Evolutionary conservation across 345 rosid genomes (phyloP).

Genomic region (Crucihimalaya himalaica): DNA sequence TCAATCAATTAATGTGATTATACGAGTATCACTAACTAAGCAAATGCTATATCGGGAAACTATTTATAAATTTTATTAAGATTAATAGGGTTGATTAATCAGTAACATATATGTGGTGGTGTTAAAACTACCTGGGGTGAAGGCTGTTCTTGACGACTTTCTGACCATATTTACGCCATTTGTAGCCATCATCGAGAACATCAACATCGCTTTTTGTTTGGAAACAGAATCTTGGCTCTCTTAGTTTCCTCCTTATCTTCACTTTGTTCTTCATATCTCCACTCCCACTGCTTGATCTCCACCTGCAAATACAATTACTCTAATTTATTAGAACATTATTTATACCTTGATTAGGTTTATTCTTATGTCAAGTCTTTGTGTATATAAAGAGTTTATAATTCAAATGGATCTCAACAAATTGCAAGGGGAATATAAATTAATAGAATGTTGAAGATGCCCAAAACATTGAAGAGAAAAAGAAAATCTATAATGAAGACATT

Average conservation of each 20-base stretch:
- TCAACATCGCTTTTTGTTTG: slow-evolving; percentile 96
- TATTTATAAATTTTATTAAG: slow-evolving; percentile 9
- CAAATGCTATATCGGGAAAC: neutral
- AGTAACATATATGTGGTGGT: neutral
- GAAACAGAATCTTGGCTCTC: slow-evolving; percentile 98
- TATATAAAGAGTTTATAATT: neutral
- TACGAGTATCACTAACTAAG: neutral
- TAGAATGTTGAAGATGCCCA: neutral
- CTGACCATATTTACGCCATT: slow-evolving; percentile 99
- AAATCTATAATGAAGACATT: neutral
- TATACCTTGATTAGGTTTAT: neutral
- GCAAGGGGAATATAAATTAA: neutral
- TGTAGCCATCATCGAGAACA: slow-evolving; percentile 95
- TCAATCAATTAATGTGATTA: slow-evolving; percentile 8
- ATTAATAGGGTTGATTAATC: slow-evolving; percentile 11
- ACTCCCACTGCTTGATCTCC: slow-evolving; percentile 62
- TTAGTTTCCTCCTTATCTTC: slow-evolving; percentile 80
- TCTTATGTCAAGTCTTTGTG: slow-evolving; percentile 17
- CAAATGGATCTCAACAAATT: neutral
- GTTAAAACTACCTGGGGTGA: slow-evolving; percentile 75
- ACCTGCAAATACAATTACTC: slow-evolving; percentile 48
- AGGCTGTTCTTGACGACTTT: slow-evolving; percentile 98
- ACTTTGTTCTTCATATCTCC: slow-evolving; percentile 69
- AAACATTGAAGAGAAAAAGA: neutral
- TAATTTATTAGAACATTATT: neutral